Conservation (phyloP, 2,329 filamentous ascomycete species). For the Cercospora citrullina region DNA sequence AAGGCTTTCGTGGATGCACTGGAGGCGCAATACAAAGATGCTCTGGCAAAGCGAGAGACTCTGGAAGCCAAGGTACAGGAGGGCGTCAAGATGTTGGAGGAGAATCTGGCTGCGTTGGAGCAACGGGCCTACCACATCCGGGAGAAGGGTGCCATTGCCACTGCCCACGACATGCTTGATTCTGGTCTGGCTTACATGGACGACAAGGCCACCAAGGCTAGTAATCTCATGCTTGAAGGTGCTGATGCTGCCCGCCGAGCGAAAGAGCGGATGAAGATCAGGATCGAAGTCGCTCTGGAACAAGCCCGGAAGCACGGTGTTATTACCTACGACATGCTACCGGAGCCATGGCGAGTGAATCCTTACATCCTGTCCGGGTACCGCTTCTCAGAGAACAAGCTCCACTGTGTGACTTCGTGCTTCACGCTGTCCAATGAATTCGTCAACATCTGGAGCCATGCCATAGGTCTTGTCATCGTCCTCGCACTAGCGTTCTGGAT, state of each 20-base stretch:
- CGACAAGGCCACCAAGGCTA: conserved; percentile 71
- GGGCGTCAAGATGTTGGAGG: conserved; percentile 82
- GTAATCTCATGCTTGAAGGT: conserved; percentile 75
- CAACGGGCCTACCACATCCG: conserved; percentile 74
- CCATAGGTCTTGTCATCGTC: conserved; percentile 83
- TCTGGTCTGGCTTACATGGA: conserved; percentile 79
- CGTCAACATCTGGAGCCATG: conserved; percentile 98
- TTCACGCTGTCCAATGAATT: conserved; percentile 82
- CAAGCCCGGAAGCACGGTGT: conserved; percentile 78
- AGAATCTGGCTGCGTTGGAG: conserved; percentile 83
- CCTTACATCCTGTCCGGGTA: conserved; percentile 90
- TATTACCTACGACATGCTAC: conserved; percentile 85
- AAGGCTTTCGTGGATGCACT: conserved; percentile 91
- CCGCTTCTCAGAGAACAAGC: conserved; percentile 87
- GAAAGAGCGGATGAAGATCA: conserved; percentile 59
- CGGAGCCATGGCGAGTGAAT: conserved; percentile 90
- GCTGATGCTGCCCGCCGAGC: conserved; percentile 80
- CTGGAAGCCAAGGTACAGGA: conserved; percentile 89
- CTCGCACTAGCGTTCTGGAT: conserved; percentile 91
- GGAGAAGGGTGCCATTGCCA: conserved; percentile 72
- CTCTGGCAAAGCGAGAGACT: conserved; percentile 78
- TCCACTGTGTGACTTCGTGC: conserved; percentile 81
- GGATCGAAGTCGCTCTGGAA: conserved; percentile 81
- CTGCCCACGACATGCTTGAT: conserved; percentile 71
- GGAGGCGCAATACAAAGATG: conserved; percentile 83